A percentile compares a stretch with the other conserved stretches of the same genome.
phyloP scores from a whole-genome alignment of 371 early-diverging fungal species.

The Nematocida sp. region DNA sequence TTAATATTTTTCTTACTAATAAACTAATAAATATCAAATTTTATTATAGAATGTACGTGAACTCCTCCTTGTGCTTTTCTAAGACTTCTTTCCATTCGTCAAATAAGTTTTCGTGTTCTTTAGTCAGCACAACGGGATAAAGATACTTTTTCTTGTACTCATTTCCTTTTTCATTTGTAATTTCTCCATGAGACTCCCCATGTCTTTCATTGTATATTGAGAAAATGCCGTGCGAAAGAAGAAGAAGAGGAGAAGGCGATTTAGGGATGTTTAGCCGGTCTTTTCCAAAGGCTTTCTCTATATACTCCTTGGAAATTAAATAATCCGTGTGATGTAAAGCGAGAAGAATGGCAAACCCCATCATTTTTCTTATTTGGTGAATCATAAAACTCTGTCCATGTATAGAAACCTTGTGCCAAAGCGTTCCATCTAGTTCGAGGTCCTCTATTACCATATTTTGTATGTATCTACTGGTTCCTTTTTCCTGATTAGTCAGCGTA shows the following conservation, averaged over 20 bases:
- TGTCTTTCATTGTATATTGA: conserved; percentile 44
- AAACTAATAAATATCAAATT: background rate
- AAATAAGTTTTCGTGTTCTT: conserved; percentile 21
- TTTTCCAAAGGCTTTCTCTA: conserved; percentile 69
- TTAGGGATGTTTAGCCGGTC: conserved; percentile 84
- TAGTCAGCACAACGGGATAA: conserved; percentile 49
- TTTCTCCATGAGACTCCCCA: conserved; percentile 36
- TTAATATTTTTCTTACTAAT: background rate
- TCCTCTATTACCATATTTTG: conserved; percentile 70
- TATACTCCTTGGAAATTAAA: conserved; percentile 75
- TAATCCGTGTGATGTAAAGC: conserved; percentile 48
- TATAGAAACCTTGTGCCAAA: conserved; percentile 83
- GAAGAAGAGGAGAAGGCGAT: conserved; percentile 86
- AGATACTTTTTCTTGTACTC: conserved; percentile 40
- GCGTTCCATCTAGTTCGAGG: conserved; percentile 70
- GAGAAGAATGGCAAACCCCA: conserved; percentile 57
- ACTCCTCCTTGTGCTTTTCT: conserved; percentile 45
- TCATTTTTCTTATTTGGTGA: conserved; percentile 96
- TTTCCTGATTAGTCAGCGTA: conserved; percentile 74
- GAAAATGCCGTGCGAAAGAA: conserved; percentile 73
- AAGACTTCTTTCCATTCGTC: conserved; percentile 44
- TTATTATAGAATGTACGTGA: conserved; percentile 10
- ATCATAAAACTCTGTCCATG: conserved; percentile 96
- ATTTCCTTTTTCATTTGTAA: conserved; percentile 13
- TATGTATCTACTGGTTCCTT: conserved; percentile 74